These are phyloP conservation scores for Plenodomus lindquistii DNA, from an alignment of 2,329 filamentous ascomycete genomes.

Conservation along the genomic window DNA sequence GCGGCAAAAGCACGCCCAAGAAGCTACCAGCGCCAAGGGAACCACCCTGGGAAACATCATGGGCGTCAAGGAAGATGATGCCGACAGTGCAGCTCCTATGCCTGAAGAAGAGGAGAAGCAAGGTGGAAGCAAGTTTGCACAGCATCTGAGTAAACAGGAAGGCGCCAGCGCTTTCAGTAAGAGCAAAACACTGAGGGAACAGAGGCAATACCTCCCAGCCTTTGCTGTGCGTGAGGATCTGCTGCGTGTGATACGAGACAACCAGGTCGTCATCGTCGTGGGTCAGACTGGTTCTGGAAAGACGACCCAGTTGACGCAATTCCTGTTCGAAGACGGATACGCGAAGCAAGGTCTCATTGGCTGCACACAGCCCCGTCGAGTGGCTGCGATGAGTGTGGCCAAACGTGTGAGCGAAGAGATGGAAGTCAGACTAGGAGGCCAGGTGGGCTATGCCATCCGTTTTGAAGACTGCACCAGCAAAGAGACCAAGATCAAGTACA, in stretches of 20 bases:
- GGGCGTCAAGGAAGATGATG: constrained; percentile 89
- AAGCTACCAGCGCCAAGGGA: constrained; percentile 90
- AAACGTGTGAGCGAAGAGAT: constrained; percentile 99
- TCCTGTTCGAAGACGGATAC: constrained; percentile 94
- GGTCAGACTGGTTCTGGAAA: constrained; percentile 98
- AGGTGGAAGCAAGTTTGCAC: constrained; percentile 76
- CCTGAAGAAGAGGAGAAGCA: constrained; percentile 72
- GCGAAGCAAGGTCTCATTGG: constrained; percentile 86
- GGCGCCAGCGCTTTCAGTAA: constrained; percentile 88
- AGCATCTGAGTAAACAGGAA: constrained; percentile 85
- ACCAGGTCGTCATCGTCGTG: constrained; percentile 95
- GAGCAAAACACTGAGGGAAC: constrained; percentile 86
- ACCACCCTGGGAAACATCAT: constrained; percentile 93
- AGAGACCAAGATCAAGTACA: constrained; percentile 96
- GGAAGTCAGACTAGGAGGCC: constrained; percentile 85
- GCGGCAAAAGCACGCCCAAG: constrained; percentile 88
- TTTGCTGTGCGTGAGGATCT: constrained; percentile 96
- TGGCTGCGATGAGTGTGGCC: constrained; percentile 98
- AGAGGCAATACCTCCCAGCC: constrained; percentile 89
- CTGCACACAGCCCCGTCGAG: constrained; percentile 93
- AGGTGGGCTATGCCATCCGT: constrained; percentile 94
- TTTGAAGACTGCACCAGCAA: constrained; percentile 98
- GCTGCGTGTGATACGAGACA: constrained; percentile 88
- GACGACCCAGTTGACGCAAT: constrained; percentile 96
- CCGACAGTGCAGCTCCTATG: constrained; percentile 80